A percentile compares a stretch with the other conserved stretches of the same genome.
Evolutionary conservation across 495 filamentous ascomycete species (phyloP).

Genomic region (Neurospora africana): DNA sequence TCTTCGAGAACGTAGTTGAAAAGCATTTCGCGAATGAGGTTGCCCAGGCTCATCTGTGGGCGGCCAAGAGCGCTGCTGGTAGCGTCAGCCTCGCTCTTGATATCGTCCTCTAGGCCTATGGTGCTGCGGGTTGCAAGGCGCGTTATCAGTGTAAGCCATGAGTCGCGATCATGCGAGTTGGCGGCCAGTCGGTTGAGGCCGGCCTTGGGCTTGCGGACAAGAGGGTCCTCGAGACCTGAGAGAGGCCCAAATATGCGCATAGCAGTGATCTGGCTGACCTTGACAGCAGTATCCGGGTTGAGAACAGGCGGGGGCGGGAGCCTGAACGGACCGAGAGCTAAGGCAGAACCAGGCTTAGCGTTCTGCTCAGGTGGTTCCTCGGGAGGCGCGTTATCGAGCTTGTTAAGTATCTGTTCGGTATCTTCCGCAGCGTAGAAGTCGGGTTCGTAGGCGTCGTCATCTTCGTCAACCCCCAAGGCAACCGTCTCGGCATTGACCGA

Average conservation of each 20-base stretch:
- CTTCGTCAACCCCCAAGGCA: constrained; percentile 49
- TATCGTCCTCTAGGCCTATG: constrained; percentile 49
- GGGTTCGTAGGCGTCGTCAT: constrained; percentile 81
- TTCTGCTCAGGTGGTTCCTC: constrained; percentile 28
- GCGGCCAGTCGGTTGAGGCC: constrained; percentile 80
- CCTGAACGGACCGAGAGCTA: constrained; percentile 54
- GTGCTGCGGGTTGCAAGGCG: constrained; percentile 75
- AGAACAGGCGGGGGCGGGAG: constrained; percentile 69
- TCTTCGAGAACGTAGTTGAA: constrained; percentile 81
- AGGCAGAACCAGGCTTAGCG: constrained; percentile 27
- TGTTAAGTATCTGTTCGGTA: constrained; percentile 60
- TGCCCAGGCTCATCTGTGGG: constrained; percentile 38
- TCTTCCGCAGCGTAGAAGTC: constrained; percentile 66
- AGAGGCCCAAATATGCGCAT: constrained; percentile 70
- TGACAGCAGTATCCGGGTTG: constrained; percentile 52
- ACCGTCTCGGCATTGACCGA: constrained; percentile 37
- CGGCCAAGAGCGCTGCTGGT: constrained; percentile 4
- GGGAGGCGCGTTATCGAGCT: constrained; percentile 53
- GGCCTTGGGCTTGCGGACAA: constrained; percentile 42
- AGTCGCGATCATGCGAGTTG: constrained; percentile 75
- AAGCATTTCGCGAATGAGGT: constrained; percentile 66
- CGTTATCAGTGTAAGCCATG: constrained; percentile 80
- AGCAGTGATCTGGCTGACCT: constrained; percentile 58
- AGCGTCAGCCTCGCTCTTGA: constrained; percentile 40
- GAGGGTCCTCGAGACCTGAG: constrained; percentile 47